Conservation (phyloP, 2,329 filamentous ascomycete genomes). For the Triangularia setosa region DNA sequence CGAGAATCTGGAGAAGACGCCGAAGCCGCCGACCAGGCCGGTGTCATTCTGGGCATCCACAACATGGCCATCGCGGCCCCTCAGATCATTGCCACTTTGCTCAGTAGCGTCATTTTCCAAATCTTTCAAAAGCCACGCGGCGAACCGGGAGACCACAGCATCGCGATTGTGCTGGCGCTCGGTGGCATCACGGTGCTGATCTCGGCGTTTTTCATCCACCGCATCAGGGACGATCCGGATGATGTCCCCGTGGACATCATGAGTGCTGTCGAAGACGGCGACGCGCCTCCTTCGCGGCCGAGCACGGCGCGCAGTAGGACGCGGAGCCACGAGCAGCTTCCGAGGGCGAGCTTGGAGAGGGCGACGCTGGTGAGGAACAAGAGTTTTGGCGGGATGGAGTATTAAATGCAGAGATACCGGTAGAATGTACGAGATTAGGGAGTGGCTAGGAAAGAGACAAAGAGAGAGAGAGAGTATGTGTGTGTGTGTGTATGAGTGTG, state of each 20-base stretch:
- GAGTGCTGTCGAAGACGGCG: slow-evolving; percentile 42
- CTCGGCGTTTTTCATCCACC: slow-evolving; percentile 68
- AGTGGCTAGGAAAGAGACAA: background rate
- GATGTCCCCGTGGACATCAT: slow-evolving; percentile 37
- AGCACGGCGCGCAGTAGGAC: slow-evolving; percentile 35
- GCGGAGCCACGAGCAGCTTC: slow-evolving; percentile 39
- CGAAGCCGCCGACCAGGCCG: slow-evolving; percentile 69
- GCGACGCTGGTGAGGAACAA: slow-evolving; percentile 46
- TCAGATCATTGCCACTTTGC: slow-evolving; percentile 84
- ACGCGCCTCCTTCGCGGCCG: slow-evolving; percentile 24
- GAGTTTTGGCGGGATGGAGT: slow-evolving; percentile 49
- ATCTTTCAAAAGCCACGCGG: slow-evolving; percentile 84
- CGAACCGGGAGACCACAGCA: slow-evolving; percentile 77
- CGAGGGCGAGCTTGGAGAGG: slow-evolving; percentile 42
- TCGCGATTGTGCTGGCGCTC: slow-evolving; percentile 80
- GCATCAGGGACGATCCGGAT: slow-evolving; percentile 59
- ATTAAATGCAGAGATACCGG: slow-evolving; percentile 28
- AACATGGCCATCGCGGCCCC: slow-evolving; percentile 92
- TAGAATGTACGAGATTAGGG: background rate
- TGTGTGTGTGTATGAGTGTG: background rate
- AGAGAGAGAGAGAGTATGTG: background rate
- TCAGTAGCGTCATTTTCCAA: slow-evolving; percentile 80
- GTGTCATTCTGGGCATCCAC: slow-evolving; percentile 89
- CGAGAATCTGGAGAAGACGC: slow-evolving; percentile 35
- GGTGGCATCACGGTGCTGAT: slow-evolving; percentile 75